Base-by-base conservation (phyloP, 768 basidiomycete genomes). In the Paxillus rubicundulus region DNA sequence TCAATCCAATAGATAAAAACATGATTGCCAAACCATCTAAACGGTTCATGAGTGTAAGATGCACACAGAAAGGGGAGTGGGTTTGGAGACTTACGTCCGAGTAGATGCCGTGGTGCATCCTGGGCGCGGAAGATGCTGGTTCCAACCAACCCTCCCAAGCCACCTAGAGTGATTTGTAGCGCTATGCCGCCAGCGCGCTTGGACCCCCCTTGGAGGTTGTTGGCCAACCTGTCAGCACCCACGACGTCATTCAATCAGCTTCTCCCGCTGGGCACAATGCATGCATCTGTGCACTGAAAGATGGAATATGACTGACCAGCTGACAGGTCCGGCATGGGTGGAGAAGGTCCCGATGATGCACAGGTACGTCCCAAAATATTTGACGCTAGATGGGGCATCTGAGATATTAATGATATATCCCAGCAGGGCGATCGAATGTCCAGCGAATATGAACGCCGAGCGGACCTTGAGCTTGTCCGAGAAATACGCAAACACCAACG, bases 361-460 rank as follows among this genome's bases (percentile, higher is more conserved):
- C 50, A 88, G 78, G 73, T 84, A 89, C 0, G 81, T 86, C 1
- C 85, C 87, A 56, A 87, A 84, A 64, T 88, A 89, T 67, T 88
- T 87, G 24, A 72, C 81, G 0, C 83, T 81, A 41, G 63, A 61
- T 0, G 78, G 58, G 1, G 68, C 79, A 12, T 75, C 61, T 1
- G 83, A 81, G 46, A 88, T 82, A 60, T 86, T 84, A 66, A 87
- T 85, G 0, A 74, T 50, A 60, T 82, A 87, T 0, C 86, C 86
- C 27, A 84, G 71, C 33, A 84, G 63, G 47, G 74, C 76, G 66
- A 82, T 72, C 1, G 70, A 16, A 4, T 80, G 76, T 0, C 79
- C 80, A 0, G 74, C 72, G 8, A 81, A 55, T 53, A 89, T 77
- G 70, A 85, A 87, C 0, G 79, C 81, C 10, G 72, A 81, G 16